Evolutionary conservation across 2,329 filamentous ascomycete genomes (phyloP), one percentile per base, ranked within the genome.

Genomic region (Dryadomyces sulphureus): DNA sequence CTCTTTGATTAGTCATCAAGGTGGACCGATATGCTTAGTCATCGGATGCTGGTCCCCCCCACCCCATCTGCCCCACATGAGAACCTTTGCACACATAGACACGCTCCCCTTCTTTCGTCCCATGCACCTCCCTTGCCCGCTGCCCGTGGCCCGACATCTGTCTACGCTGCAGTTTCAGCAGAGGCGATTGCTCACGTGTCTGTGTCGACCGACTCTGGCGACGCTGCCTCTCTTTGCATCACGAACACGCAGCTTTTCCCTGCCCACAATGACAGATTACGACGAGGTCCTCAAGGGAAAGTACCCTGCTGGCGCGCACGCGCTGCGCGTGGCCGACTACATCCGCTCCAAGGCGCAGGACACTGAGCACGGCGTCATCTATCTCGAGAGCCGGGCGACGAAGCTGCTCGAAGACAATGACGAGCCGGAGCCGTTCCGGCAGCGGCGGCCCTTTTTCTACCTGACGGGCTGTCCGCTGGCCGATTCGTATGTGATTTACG

Each of bases 391-490:
- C 45, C 84, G 89, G 58, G 78, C 81, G 62, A 86, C 81, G 52
- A 79, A 76, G 59, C 70, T 94, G 62, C 75, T 85, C 41, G 90
- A 96, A 65, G 90, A 98, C 62, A 90, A 86, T 58, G 92, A 96
- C 62, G 79, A 84, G 58, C 73, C 81, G 7, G 75, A 79, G 56
- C 86, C 79, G 21, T 95, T 94, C 62, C 75, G 86, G 53, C 89
- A 95, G 65, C 84, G 89, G 52, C 81, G 92, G 46, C 85, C 79
- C 62, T 98, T 98, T 68, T 95, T 84, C 75, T 98, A 98, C 64
- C 71, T 96, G 39, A 90, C 86, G 21, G 92, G 92, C 55, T 93
- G 70, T 59, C 73, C 79, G 51, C 72, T 93, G 25, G 75, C 89
- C 49, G 88, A 95, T 62, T 82, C 82, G 56, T 80, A 81, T 59